Conservation (phyloP, 2,329 filamentous ascomycete genomes). For the Sclerotinia trifoliorum region DNA sequence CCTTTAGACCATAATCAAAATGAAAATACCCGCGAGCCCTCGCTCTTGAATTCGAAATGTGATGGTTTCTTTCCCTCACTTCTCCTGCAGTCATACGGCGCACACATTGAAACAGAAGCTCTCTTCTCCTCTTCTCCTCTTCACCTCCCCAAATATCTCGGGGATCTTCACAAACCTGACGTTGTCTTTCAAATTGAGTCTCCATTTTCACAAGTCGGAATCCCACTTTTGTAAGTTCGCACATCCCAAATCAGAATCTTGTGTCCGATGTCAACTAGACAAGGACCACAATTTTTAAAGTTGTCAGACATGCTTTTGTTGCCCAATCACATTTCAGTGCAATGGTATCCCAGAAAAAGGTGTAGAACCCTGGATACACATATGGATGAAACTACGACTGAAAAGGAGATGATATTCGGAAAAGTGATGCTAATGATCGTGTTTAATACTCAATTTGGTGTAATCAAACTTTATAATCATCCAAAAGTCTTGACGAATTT, state of each 20-base stretch:
- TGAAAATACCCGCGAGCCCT: background rate
- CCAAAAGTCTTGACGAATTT: background rate
- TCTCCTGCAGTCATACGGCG: background rate
- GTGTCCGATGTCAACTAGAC: slow-evolving; percentile 15
- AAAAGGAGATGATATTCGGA: background rate
- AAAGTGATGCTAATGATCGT: background rate
- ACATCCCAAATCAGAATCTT: slow-evolving; percentile 17
- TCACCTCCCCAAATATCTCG: background rate
- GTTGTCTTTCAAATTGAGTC: slow-evolving; percentile 9
- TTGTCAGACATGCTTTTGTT: slow-evolving; percentile 6
- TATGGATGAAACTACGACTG: background rate
- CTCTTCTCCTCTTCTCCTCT: background rate
- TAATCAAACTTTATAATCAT: background rate
- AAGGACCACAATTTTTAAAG: slow-evolving; percentile 9
- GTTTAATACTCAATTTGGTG: background rate
- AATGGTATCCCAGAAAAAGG: slow-evolving; percentile 3
- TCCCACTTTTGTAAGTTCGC: slow-evolving; percentile 12
- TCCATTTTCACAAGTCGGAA: slow-evolving; percentile 3
- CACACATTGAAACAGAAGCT: background rate
- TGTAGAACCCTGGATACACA: background rate
- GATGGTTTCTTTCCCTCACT: background rate
- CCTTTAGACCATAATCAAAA: background rate
- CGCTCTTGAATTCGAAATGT: background rate
- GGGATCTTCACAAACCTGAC: slow-evolving; percentile 12
- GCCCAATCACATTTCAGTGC: slow-evolving; percentile 4